Evolutionary conservation across 768 basidiomycete genomes (phyloP).

Genomic region (Lactarius deliciosus): DNA sequence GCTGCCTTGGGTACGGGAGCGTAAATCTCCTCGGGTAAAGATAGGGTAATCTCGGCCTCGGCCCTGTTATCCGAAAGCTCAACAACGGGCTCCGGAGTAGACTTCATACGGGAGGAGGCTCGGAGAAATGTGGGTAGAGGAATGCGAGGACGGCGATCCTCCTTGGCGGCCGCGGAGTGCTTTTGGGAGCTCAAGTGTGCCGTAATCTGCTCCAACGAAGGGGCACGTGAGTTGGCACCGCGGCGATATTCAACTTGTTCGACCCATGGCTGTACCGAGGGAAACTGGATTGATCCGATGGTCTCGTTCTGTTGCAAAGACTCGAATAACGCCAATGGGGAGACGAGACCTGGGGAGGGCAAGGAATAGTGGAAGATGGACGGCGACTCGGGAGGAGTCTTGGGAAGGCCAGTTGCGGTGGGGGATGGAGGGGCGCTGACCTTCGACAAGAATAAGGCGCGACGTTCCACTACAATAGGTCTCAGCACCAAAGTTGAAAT

Average conservation of each 20-base stretch:
- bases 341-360: slow-evolving; percentile 65
- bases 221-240: slow-evolving; percentile 40
- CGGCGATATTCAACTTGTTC: slow-evolving; percentile 65
- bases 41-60: slow-evolving; percentile 20
- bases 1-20: slow-evolving; percentile 37
- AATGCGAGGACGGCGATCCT: slow-evolving; percentile 31
- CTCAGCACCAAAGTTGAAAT: slow-evolving; percentile 2
- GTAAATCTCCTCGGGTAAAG: slow-evolving; percentile 29
- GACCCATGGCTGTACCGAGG: slow-evolving; percentile 49
- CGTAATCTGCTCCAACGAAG: slow-evolving; percentile 76
- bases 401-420: slow-evolving; percentile 54
- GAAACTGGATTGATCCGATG: slow-evolving; percentile 28
- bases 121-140: slow-evolving; percentile 41
- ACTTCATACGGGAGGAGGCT: slow-evolving; percentile 2
- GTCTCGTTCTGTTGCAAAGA: slow-evolving; percentile 35
- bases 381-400: slow-evolving; percentile 69
- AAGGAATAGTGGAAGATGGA: slow-evolving; percentile 66
- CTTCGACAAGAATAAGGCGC: slow-evolving; percentile 73
- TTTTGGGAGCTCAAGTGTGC: slow-evolving; percentile 53
- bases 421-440: slow-evolving; percentile 66
- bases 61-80: neutral
- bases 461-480: slow-evolving; percentile 58
- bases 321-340: slow-evolving; percentile 61
- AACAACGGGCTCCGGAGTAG: neutral
- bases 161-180: slow-evolving; percentile 33